Conservation (phyloP, 2,329 filamentous ascomycete genomes). For the Pseudocercospora fijiensis region DNA sequence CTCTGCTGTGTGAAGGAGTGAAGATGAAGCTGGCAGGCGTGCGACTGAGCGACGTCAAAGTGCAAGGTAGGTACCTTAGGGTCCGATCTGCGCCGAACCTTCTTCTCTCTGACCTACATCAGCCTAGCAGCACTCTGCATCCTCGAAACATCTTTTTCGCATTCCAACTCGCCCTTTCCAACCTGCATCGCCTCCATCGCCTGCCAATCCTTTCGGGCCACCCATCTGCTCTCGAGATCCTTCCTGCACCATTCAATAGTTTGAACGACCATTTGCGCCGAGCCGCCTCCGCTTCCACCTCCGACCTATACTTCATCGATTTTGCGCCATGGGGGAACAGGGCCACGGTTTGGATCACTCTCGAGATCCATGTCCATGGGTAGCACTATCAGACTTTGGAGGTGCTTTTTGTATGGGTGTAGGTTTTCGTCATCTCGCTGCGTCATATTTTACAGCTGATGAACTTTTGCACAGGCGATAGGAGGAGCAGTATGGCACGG, state of each 20-base stretch:
- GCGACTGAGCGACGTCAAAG: background rate
- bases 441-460: conserved; percentile 6
- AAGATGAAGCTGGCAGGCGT: background rate
- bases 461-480: conserved; percentile 32
- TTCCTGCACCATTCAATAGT: background rate
- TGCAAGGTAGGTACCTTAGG: background rate
- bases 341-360: conserved; percentile 74
- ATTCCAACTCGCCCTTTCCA: background rate
- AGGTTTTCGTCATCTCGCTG: conserved; percentile 43
- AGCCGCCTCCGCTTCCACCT: background rate
- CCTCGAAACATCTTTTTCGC: conserved; percentile 1
- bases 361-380: conserved; percentile 94
- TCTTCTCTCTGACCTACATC: background rate
- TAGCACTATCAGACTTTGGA: conserved; percentile 94
- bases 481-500: conserved; percentile 82
- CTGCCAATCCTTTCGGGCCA: conserved; percentile 7
- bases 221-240: background rate
- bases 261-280: background rate
- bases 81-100: background rate
- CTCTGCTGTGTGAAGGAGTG: background rate
- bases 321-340: conserved; percentile 30
- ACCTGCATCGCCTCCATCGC: background rate
- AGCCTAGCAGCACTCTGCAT: background rate
- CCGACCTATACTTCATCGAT: conserved; percentile 2
- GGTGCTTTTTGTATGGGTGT: conserved; percentile 97